Percentiles rank a stretch among this genome's conserved stretches.
Evolutionary conservation across 768 basidiomycete species (phyloP).

Genomic region (Gloeostereum incarnatum): DNA sequence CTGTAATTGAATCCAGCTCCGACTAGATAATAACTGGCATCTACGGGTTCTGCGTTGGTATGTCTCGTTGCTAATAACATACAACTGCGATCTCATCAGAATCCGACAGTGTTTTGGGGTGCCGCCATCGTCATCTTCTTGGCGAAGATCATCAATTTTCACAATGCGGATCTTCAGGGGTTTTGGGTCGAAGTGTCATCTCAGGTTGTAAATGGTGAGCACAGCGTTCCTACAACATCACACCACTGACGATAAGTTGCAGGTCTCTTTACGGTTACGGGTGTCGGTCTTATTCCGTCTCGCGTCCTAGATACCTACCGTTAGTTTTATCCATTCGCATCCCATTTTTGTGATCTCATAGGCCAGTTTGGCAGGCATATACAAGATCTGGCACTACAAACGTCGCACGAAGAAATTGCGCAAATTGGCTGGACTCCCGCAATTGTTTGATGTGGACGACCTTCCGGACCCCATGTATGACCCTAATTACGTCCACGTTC

Average conservation of each 20-base stretch:
- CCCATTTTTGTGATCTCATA: background rate
- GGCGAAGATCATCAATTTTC: constrained; percentile 57
- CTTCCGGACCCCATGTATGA: constrained; percentile 72
- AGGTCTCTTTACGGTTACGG: constrained; percentile 76
- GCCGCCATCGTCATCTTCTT: constrained; percentile 74
- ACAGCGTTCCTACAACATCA: background rate
- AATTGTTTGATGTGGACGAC: constrained; percentile 67
- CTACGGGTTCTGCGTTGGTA: constrained; percentile 70
- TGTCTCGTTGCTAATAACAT: constrained; percentile 9
- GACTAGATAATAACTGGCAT: constrained; percentile 53
- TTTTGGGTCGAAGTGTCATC: constrained; percentile 78
- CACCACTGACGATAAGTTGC: background rate
- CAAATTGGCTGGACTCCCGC: constrained; percentile 53
- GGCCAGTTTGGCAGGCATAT: constrained; percentile 39
- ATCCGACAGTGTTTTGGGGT: constrained; percentile 68
- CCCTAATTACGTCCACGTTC: constrained; percentile 60
- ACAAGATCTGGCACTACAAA: constrained; percentile 69
- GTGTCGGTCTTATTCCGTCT: constrained; percentile 72
- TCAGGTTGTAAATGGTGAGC: constrained; percentile 66
- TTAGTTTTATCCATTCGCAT: constrained; percentile 18
- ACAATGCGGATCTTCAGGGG: constrained; percentile 59
- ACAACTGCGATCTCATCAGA: constrained; percentile 5
- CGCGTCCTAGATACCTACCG: constrained; percentile 71
- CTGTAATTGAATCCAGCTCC: constrained; percentile 3
- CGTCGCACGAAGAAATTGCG: constrained; percentile 48